A percentile compares a stretch with the other conserved stretches of the same genome.
These are phyloP conservation scores for Spizellomyces punctatus DNA, from an alignment of 192 early-diverging fungal species.

Conservation along the genomic window DNA sequence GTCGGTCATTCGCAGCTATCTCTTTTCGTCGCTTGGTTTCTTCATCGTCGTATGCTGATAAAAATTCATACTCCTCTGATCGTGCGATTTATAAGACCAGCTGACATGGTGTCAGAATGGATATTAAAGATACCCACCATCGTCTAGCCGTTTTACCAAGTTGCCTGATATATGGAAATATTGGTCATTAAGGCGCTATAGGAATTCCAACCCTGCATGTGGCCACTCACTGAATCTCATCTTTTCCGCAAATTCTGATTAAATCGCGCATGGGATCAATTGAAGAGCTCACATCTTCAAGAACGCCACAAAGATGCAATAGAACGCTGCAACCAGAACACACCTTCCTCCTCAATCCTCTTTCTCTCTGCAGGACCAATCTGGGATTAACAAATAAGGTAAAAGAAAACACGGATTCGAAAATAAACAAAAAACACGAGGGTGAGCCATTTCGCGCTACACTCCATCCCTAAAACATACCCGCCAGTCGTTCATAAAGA, in stretches of 20 bases:
- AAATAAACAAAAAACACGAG: background rate
- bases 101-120: background rate
- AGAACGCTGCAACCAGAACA: background rate
- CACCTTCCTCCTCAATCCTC: constrained; percentile 26
- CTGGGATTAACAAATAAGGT: background rate
- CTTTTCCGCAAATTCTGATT: constrained; percentile 26
- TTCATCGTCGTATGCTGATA: constrained; percentile 14
- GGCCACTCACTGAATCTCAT: constrained; percentile 14
- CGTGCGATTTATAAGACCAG: background rate
- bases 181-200: too few relatives aligned
- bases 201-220: background rate
- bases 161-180: constrained; percentile 2
- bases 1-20: constrained; percentile 7
- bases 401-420: too few relatives aligned
- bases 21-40: constrained; percentile 14
- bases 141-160: constrained; percentile 23
- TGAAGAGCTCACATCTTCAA: background rate
- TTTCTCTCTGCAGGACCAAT: constrained; percentile 13
- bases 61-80: constrained; percentile 22
- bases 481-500: constrained; percentile 24
- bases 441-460: background rate
- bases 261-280: background rate
- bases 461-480: constrained; percentile 4
- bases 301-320: background rate
- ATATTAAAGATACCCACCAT: constrained; percentile 2